phyloP scores from a whole-genome alignment of 768 basidiomycete species.

The Kwoniella bestiolae region DNA sequence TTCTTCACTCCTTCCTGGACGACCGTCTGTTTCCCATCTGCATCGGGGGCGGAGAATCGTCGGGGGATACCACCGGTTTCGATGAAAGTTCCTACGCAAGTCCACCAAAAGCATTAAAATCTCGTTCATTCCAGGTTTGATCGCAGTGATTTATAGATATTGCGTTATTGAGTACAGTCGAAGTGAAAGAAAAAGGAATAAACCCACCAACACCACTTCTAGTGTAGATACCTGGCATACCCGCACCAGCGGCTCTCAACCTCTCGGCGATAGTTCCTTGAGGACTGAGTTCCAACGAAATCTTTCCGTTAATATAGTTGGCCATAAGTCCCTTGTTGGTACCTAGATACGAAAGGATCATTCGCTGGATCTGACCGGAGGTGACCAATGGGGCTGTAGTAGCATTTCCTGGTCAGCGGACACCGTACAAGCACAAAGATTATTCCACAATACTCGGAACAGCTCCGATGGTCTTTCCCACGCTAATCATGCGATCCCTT shows the following conservation, averaged over 20 bases:
- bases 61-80: conserved; percentile 54
- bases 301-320: conserved; percentile 46
- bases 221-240: conserved; percentile 54
- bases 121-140: too few relatives aligned
- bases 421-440: too few relatives aligned
- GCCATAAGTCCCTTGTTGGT: conserved; percentile 52
- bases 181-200: not conserved
- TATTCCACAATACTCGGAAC: too few relatives aligned
- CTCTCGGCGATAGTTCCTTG: conserved; percentile 54
- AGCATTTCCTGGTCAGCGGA: too few relatives aligned
- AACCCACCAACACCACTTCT: conserved; percentile 48
- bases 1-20: conserved; percentile 46
- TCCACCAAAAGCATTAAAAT: not conserved
- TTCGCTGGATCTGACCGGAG: conserved; percentile 42
- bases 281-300: conserved; percentile 49
- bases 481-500: too few relatives aligned
- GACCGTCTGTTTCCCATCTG: conserved; percentile 42
- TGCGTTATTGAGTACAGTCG: not conserved
- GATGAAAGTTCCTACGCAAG: conserved; percentile 42
- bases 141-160: too few relatives aligned
- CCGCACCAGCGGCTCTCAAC: conserved; percentile 46
- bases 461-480: too few relatives aligned
- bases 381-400: conserved; percentile 44
- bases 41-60: conserved; percentile 32
- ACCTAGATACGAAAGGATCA: conserved; percentile 50